Percentiles rank a stretch among this genome's conserved stretches.
Evolutionary conservation across 2,329 filamentous ascomycete species (phyloP).

Genomic region (Monilinia laxa): DNA sequence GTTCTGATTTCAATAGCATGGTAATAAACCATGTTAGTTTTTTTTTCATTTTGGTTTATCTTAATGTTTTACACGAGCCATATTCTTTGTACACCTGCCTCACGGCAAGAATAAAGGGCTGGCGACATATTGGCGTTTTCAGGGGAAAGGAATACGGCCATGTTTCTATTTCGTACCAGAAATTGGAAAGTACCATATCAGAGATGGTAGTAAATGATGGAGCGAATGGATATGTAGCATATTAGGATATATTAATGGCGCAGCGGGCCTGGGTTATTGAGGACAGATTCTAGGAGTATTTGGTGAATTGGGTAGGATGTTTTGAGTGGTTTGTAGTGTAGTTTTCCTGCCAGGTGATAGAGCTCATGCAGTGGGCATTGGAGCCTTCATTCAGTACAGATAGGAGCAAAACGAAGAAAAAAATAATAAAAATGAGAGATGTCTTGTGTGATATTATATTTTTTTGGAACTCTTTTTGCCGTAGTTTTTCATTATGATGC

Average conservation of each 20-base stretch:
- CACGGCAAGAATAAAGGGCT: slow-evolving; percentile 30
- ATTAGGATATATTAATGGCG: slow-evolving; percentile 28
- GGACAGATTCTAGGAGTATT: neutral
- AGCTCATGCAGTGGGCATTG: slow-evolving; percentile 20
- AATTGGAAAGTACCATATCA: slow-evolving; percentile 16
- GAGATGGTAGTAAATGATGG: neutral
- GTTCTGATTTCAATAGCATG: slow-evolving; percentile 32
- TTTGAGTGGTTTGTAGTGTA: neutral
- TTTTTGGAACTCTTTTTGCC: neutral
- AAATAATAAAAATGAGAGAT: slow-evolving; percentile 1
- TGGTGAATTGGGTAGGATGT: neutral
- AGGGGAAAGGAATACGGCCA: slow-evolving; percentile 4
- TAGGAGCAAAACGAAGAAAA: neutral
- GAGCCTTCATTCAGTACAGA: slow-evolving; percentile 12
- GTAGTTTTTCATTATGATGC: neutral
- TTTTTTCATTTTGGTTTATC: slow-evolving; percentile 24
- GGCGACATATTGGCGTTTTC: slow-evolving; percentile 32
- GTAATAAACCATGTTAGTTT: slow-evolving; percentile 24
- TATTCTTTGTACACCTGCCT: slow-evolving; percentile 31
- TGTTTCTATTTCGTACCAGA: slow-evolving; percentile 11
- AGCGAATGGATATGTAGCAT: slow-evolving; percentile 22
- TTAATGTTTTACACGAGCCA: slow-evolving; percentile 37
- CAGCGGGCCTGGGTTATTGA: slow-evolving; percentile 34
- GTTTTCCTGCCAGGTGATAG: slow-evolving; percentile 4
- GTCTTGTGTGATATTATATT: slow-evolving; percentile 9